Evolutionary conservation across 2,329 filamentous ascomycete genomes (phyloP), one percentile per base, ranked within the genome.

Genomic region (Scedosporium aurantiacum): DNA sequence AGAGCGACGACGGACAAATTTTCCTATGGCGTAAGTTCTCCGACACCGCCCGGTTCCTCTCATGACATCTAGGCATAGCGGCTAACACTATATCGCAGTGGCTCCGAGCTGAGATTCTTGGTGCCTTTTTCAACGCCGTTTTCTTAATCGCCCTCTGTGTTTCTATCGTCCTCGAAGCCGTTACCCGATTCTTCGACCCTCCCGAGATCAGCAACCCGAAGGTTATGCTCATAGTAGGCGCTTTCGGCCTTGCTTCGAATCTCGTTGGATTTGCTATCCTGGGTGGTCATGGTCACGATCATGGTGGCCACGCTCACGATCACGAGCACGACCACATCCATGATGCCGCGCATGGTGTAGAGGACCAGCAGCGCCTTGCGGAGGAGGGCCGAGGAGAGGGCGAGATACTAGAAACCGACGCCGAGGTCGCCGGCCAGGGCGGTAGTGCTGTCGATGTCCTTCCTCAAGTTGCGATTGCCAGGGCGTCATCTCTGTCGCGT

Each of bases 81-180:
- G 5, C 32, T 37, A 37, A 37, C 32, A 37, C 28, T 41, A 4
- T 21, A 45, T 25, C 32, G 7, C 68, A 93, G 89, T 99, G 92
- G 90, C 88, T 97, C 79, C 90, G 94, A 67, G 94, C 94, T 41
- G 94, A 99, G 79, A 97, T 96, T 10, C 82, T 99, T 5, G 94
- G 94, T 70, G 94, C 94, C 57, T 87, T 97, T 68, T 90, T 97
- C 76, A 99, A 99, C 70, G 94, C 94, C 66, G 93, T 97, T 55
- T 99, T 99, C 78, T 81, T 99, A 54, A 94, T 99, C 70, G 94
- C 94, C 6, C 83, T 99, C 7, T 99, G 94, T 76, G 81, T 99
- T 62, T 95, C 93, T 58, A 99, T 99, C 74, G 89, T 97, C 70
- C 86, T 99, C 68, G 94, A 99, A 75, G 94, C 94, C 16, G 83